Evolutionary conservation across 768 basidiomycete species (phyloP).

Genomic region (Podaxis sp.): DNA sequence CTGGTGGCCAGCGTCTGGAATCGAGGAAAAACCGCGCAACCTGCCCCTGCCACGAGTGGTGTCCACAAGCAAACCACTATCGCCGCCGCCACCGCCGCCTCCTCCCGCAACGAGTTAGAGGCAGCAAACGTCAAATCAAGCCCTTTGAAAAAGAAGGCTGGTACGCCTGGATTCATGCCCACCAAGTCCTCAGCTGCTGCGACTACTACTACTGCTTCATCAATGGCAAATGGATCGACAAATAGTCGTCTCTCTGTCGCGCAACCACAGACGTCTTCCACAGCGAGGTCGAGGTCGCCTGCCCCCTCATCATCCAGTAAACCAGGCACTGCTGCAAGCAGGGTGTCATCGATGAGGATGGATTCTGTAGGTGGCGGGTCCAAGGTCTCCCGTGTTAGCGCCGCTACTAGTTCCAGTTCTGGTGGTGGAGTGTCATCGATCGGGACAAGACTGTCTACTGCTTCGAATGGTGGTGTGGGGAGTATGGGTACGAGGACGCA

Average conservation of each 20-base stretch:
- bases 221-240: neutral
- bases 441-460: conserved; percentile 34
- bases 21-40: conserved; percentile 41
- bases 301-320: conserved; percentile 23
- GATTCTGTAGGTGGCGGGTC: conserved; percentile 7
- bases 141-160: conserved; percentile 12
- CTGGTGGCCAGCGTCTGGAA: conserved; percentile 77
- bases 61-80: conserved; percentile 26
- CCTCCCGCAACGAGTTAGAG: neutral
- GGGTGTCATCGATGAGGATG: neutral
- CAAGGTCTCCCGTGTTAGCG: conserved; percentile 12
- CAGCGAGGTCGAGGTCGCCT: conserved; percentile 28
- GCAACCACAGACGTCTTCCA: conserved; percentile 12
- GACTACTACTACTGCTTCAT: neutral
- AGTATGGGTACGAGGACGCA: conserved; percentile 37
- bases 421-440: conserved; percentile 40
- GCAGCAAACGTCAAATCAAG: neutral
- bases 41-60: conserved; percentile 23
- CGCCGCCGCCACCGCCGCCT: conserved; percentile 13
- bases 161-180: neutral
- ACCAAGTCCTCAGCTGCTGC: neutral
- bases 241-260: neutral
- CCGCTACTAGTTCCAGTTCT: conserved; percentile 18
- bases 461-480: conserved; percentile 21
- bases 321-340: neutral